Base-by-base conservation (phyloP, 179 eudicot genomes). In the Monotropa hypopitys region DNA sequence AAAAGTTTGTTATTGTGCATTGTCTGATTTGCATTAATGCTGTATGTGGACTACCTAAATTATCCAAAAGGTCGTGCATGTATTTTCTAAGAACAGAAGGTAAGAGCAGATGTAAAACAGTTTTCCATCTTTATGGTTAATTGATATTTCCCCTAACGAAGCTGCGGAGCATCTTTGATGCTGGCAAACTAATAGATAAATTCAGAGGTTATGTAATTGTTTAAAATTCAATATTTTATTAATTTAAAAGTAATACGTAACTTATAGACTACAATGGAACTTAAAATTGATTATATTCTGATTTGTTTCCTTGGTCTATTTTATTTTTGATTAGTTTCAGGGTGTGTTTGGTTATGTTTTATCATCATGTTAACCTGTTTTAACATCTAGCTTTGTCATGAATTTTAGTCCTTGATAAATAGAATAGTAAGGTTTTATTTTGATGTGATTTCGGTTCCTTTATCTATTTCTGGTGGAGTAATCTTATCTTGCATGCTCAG, bases 391-490 rank as follows among this genome's bases (percentile, higher is more conserved):
- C 53, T 69, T 35, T 69, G 20, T n/a, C 73, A n/a, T 69, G 47
- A 40, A 69, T 35, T 8, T 42, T 69, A 43, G 3, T 57, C 12
- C 1, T 73, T 18, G 46, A 16, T 32, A 4, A 18, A 35, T 8
- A 30, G 35, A 18, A 20, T 35, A 28, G 16, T 49, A 5, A 50
- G 40, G 28, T 46, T 26, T 70, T 38, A 5, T 45, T 70, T 70
- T 46, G 20, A 15, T 72, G 35, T 13, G 68, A 57, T 18, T 7
- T 42, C 16, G 15, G 26, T 59, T 59, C 38, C 70, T 63, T 61
- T 11, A 20, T 50, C n/a, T 20, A 32, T 62, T 75, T 90, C 88
- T 71, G 70, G 86, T 81, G 92, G 91, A 88, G 75, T 77, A 28
- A 38, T 54, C 13, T 62, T 62, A 38, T 15, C 57, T 33, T 35